Base-by-base conservation (phyloP, 257 asterid genomes). In the Penstemon barbatus region DNA sequence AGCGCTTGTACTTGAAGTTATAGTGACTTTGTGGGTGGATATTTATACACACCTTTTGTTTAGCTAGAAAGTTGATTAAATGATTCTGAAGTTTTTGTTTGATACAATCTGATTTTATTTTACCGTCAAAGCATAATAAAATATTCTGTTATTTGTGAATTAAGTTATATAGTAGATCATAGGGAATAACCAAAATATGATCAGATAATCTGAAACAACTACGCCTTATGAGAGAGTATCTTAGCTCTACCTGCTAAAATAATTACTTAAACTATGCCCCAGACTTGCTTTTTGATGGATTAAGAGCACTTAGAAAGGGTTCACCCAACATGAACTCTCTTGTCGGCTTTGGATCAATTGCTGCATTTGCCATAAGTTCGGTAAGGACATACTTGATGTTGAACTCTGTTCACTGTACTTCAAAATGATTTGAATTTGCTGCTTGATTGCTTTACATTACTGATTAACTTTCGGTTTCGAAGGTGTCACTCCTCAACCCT, bases 311-410 rank as follows among this genome's bases (percentile, higher is more conserved):
- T 66, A 68, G 79, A 65, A 93, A 93, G 82, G 94, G 96, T 55
- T 90, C 95, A 6, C 98, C 98, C 50, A 93, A 93, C 82, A 93
- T 88, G 96, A 93, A 93, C 84, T 93, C 98, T 38, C 98, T 93
- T 55, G 97, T 93, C 59, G 97, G 97, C 73, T 90, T 93, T 79
- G 98, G 98, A 71, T 84, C 97, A n/a, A 71, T 93, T 65, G 98
- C 96, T 77, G 96, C 96, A 71, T 93, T 92, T 85, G 90, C 86
- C 75, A 90, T 93, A 66, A 90, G 98, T 84, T 78, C 87, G 81
- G 98, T 93, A 78, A 82, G 93, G 72, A 72, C 75, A 43, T 66
- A n/a, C 43, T 66, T 56, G 55, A 56, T 49, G 58, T 61, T 39
- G 40, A 49, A 40, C 64, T 62, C 40, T 68, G 57, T 63, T 78